phyloP scores from a whole-genome alignment of 2,329 filamentous ascomycete genomes.

The Pestalotiopsis sp. region DNA sequence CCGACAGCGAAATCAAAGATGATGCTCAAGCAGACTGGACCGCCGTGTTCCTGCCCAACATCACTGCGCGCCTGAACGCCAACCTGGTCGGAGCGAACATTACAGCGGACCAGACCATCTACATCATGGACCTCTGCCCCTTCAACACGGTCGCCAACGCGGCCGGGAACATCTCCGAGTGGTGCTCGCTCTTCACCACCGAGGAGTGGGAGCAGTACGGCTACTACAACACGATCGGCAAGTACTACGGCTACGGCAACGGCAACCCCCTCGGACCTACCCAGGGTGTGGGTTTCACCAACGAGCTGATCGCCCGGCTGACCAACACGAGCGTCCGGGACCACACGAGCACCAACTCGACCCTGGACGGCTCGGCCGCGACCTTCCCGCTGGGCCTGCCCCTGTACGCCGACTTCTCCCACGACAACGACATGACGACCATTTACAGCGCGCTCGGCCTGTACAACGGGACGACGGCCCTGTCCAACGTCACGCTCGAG shows the following conservation, averaged over 20 bases:
- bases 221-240: slow-evolving; percentile 78
- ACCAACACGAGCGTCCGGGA: slow-evolving; percentile 71
- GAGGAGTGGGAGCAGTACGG: slow-evolving; percentile 78
- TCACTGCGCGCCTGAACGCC: slow-evolving; percentile 69
- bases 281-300: slow-evolving; percentile 84
- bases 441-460: slow-evolving; percentile 78
- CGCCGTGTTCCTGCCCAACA: slow-evolving; percentile 65
- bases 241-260: slow-evolving; percentile 80
- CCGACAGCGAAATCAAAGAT: slow-evolving; percentile 45
- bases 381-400: slow-evolving; percentile 73
- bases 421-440: slow-evolving; percentile 84
- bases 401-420: slow-evolving; percentile 87
- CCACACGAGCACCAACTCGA: slow-evolving; percentile 75
- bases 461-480: slow-evolving; percentile 65
- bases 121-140: slow-evolving; percentile 86
- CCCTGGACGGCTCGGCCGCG: slow-evolving; percentile 65
- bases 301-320: slow-evolving; percentile 83
- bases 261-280: slow-evolving; percentile 81
- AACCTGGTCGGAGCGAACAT: slow-evolving; percentile 71
- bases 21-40: slow-evolving; percentile 61
- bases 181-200: slow-evolving; percentile 75
- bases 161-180: slow-evolving; percentile 63
- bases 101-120: slow-evolving; percentile 62
- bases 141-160: slow-evolving; percentile 74
- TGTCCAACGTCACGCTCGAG: slow-evolving; percentile 53